Conservation (phyloP, 1,284 basidiomycete genomes). For the Tilletia setariae region DNA sequence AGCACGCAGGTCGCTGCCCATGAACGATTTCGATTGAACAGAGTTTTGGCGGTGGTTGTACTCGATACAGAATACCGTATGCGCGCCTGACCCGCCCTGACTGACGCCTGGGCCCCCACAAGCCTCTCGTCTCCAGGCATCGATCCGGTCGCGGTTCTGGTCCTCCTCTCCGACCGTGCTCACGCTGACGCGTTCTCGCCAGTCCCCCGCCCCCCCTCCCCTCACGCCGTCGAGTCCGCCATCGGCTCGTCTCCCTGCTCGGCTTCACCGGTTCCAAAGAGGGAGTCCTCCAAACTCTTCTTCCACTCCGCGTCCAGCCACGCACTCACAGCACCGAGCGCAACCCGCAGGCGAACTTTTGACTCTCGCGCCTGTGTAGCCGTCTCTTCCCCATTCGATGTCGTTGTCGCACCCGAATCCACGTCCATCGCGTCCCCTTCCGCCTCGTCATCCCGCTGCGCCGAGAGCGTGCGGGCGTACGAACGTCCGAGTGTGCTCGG, state of each 20-base stretch:
- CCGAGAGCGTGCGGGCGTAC: slow-evolving; percentile 26
- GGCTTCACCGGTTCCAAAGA: background rate
- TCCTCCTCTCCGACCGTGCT: too few species aligned
- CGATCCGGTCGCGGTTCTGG: too few species aligned
- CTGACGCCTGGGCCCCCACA: too few species aligned
- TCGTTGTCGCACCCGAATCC: background rate
- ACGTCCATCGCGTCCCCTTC: slow-evolving; percentile 15
- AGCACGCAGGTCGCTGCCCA: too few species aligned
- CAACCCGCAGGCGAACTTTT: background rate
- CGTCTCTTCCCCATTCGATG: background rate
- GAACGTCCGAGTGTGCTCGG: slow-evolving; percentile 28
- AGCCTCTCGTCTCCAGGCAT: too few species aligned
- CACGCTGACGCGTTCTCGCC: too few species aligned
- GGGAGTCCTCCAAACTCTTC: background rate
- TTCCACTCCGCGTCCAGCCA: slow-evolving; percentile 8
- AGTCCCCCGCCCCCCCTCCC: too few species aligned
- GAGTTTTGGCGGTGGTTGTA: too few species aligned
- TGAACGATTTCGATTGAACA: too few species aligned
- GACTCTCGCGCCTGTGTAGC: background rate
- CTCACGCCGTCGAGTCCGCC: background rate
- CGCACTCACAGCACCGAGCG: background rate
- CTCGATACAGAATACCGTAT: too few species aligned
- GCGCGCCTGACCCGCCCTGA: too few species aligned
- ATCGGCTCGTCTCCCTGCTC: background rate
- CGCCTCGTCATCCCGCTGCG: slow-evolving; percentile 16